Evolutionary conservation across 2,329 filamentous ascomycete genomes (phyloP).

Genomic region (Emericellopsis atlantica): DNA sequence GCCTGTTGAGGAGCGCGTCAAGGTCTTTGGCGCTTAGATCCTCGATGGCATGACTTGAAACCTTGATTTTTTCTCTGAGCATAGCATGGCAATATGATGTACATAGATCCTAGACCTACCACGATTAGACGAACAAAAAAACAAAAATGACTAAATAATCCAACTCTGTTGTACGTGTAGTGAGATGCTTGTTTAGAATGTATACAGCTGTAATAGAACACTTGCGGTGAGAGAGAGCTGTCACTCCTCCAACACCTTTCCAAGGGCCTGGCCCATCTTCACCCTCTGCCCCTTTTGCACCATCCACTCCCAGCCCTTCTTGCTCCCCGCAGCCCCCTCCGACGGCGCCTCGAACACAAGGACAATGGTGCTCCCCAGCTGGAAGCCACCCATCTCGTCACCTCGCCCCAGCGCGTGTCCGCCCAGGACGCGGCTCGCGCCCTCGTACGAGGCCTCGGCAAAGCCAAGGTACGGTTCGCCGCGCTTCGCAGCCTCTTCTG

Average conservation of each 20-base stretch:
- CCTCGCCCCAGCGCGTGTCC: slow-evolving; percentile 77
- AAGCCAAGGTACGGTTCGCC: slow-evolving; percentile 86
- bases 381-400: slow-evolving; percentile 97
- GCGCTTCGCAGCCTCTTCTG: slow-evolving; percentile 60
- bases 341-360: slow-evolving; percentile 89
- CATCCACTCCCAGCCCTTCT: slow-evolving; percentile 70
- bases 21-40: slow-evolving; percentile 42
- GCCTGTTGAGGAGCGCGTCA: slow-evolving; percentile 54
- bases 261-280: slow-evolving; percentile 79
- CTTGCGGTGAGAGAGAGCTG: not conserved
- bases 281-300: slow-evolving; percentile 81
- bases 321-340: slow-evolving; percentile 40
- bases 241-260: slow-evolving; percentile 50
- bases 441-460: slow-evolving; percentile 77
- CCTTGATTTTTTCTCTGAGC: no score
- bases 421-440: slow-evolving; percentile 62
- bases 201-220: not conserved
- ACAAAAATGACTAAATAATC: not conserved
- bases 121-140: not conserved
- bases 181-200: not conserved
- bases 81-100: no score
- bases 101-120: not conserved
- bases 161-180: not conserved
- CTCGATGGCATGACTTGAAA: not conserved
- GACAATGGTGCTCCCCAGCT: slow-evolving; percentile 88